Evolutionary conservation across 1,139 yeast species (phyloP), one percentile per base, ranked within the genome.

Genomic region (Lizanozyma gosingica): DNA sequence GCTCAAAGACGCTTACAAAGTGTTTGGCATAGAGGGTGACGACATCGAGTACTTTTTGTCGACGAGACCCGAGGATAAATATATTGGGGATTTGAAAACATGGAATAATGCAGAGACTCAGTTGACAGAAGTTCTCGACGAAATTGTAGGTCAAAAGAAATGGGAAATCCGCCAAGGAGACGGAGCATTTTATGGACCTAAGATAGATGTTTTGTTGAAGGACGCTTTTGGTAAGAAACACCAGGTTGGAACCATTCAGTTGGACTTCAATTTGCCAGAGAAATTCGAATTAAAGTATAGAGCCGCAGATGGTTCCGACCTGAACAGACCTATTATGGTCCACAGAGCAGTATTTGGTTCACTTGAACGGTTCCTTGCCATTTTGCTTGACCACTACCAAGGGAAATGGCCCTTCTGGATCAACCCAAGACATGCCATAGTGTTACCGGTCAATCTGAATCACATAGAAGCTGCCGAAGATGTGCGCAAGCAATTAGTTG

Each of bases 391-490:
- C 57, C 95, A 90, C 52, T 90, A 80, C 58, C 78, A 78, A 42
- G 99, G 98, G 0, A 83, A 83, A 50, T 92, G 99, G 98, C 99
- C 99, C 11, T 92, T 94, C 57, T 92, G 98, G 98, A 62, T 92
- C 44, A 86, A 84, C 46, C 97, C 98, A n/a, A 73, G 94, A 48
- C 99, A 92, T 58, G 95, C 94, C 0, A 70, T 84, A 36, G 74
- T 92, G 2, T 73, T 94, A 4, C 97, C 98, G 1, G 83, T 92
- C 3, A 81, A 83, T 41, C 51, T 50, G 2, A 54, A 67, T 4
- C 87, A 83, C 55, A 53, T 53, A 9, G 71, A 58, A 15, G 67
- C 73, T 43, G 92, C 95, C 1, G 61, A 69, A 38, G 59, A 67
- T 16, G 57, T 80, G 3, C 76, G 72, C 32, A 51, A 56, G 9